These are phyloP conservation scores for Orbilia oligospora DNA, from an alignment of 2,329 filamentous ascomycete genomes.

Conservation along the genomic window DNA sequence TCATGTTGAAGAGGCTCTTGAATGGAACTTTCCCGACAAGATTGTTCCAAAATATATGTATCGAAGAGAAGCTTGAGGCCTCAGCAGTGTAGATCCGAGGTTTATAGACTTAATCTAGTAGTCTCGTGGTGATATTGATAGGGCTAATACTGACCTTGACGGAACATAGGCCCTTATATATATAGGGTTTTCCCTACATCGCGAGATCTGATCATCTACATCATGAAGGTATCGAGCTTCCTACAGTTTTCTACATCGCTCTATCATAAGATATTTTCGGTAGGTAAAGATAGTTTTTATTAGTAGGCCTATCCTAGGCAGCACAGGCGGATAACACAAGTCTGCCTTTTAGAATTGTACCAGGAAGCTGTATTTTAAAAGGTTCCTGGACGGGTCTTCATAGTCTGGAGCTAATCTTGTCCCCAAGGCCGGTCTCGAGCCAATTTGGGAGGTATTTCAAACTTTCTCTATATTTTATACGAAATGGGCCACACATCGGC, in stretches of 20 bases:
- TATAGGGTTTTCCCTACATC: too few relatives aligned
- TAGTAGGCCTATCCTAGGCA: neutral
- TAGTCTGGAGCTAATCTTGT: neutral
- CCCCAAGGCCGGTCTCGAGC: neutral
- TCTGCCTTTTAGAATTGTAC: neutral
- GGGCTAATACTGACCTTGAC: too few relatives aligned
- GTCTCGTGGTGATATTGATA: too few relatives aligned
- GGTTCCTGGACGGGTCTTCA: neutral
- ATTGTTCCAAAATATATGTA: too few relatives aligned
- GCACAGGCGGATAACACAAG: neutral
- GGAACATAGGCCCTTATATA: too few relatives aligned
- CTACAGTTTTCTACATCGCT: neutral
- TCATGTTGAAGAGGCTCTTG: neutral
- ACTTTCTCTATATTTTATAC: slow-evolving; percentile 1
- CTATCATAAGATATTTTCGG: neutral
- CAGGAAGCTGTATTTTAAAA: neutral
- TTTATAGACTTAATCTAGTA: too few relatives aligned
- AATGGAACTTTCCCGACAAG: neutral
- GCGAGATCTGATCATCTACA: too few relatives aligned
- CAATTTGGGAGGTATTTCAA: neutral
- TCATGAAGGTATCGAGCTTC: neutral
- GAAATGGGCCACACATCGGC: neutral
- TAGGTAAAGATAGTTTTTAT: neutral
- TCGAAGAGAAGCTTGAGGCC: too few relatives aligned
- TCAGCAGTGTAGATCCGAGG: too few relatives aligned